Conservation (phyloP, 2,329 filamentous ascomycete species). For the Diaporthe caulivora region DNA sequence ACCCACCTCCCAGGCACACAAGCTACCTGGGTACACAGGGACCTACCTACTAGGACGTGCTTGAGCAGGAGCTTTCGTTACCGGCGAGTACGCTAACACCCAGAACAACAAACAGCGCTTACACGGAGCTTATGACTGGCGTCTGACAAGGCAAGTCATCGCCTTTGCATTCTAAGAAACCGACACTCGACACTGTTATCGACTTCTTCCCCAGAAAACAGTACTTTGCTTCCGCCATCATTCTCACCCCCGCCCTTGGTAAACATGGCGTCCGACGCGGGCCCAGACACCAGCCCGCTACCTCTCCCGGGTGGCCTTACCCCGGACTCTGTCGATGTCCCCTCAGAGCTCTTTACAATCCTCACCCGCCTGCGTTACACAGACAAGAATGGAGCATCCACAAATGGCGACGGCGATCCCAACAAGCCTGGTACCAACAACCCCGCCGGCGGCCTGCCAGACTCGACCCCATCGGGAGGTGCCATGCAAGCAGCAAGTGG, state of each 20-base stretch:
- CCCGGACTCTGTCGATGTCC: constrained; percentile 86
- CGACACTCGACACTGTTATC: background rate
- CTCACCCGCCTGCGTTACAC: constrained; percentile 77
- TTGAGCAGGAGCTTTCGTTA: background rate
- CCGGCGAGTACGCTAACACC: background rate
- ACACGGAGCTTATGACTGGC: background rate
- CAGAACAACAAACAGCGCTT: background rate
- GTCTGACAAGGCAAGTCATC: background rate
- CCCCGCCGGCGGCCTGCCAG: constrained; percentile 41
- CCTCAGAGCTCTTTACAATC: constrained; percentile 84
- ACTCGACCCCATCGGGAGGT: constrained; percentile 35
- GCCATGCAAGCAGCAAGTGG: constrained; percentile 44
- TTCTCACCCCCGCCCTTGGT: background rate
- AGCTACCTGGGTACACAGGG: no score
- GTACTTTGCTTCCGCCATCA: background rate
- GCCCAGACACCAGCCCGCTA: constrained; percentile 47
- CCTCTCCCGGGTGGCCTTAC: constrained; percentile 75
- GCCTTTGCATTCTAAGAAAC: background rate
- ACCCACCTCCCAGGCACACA: background rate
- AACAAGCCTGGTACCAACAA: constrained; percentile 44
- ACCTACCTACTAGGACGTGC: background rate
- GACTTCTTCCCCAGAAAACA: background rate
- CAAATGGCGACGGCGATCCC: constrained; percentile 42
- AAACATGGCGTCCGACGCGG: background rate
- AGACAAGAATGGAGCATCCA: constrained; percentile 43